A percentile compares a stretch with the other conserved stretches of the same genome.
These are phyloP conservation scores for Plenodomus tracheiphilus DNA, from an alignment of 2,329 filamentous ascomycete genomes.

Conservation along the genomic window DNA sequence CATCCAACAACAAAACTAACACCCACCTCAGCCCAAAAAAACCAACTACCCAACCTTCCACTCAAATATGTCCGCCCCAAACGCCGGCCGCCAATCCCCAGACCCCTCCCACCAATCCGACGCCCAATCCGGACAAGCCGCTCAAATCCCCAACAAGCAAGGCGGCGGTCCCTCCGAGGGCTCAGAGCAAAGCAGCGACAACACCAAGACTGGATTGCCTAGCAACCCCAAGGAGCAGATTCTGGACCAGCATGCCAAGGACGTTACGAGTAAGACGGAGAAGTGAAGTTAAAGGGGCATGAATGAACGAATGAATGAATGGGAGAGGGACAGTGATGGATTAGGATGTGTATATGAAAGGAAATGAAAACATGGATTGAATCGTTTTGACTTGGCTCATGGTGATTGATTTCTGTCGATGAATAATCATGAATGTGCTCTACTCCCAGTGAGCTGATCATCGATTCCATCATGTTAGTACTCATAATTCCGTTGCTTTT, in stretches of 20 bases:
- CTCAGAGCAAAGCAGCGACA: constrained; percentile 55
- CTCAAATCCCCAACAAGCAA: constrained; percentile 62
- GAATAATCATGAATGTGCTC: background rate
- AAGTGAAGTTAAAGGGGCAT: background rate
- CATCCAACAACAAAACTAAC: background rate
- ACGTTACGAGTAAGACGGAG: constrained; percentile 62
- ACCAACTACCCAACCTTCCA: background rate
- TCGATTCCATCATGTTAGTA: too few species aligned
- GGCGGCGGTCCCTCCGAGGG: constrained; percentile 45
- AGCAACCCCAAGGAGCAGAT: constrained; percentile 67
- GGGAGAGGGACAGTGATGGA: background rate
- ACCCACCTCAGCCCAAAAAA: constrained; percentile 1
- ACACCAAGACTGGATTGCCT: constrained; percentile 49
- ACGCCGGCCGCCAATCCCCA: constrained; percentile 76
- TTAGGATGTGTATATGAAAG: too few species aligned
- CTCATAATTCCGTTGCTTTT: too few species aligned
- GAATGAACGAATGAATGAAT: background rate
- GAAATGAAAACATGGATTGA: too few species aligned
- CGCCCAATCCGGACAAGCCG: constrained; percentile 63
- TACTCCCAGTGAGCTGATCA: background rate
- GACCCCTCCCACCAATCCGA: constrained; percentile 69
- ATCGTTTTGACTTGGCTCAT: too few species aligned
- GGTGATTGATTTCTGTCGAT: too few species aligned
- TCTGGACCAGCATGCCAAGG: constrained; percentile 63
- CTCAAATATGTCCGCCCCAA: constrained; percentile 63